phyloP scores from a whole-genome alignment of 371 early-diverging fungal genomes.

The Cokeromyces recurvatus region DNA sequence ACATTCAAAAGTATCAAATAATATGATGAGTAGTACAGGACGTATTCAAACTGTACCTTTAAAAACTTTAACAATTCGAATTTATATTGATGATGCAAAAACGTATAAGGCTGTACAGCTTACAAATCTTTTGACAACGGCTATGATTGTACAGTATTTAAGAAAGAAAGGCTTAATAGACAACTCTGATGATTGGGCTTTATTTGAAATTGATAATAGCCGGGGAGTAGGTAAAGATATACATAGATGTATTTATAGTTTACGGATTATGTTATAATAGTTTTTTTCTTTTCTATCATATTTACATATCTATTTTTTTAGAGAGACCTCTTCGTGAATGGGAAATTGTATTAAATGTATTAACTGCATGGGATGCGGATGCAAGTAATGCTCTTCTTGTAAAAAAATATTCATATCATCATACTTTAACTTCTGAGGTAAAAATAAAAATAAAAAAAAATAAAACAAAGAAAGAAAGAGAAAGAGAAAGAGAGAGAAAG shows the following conservation, averaged over 20 bases:
- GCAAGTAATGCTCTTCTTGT: constrained; percentile 70
- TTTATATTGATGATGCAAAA: constrained; percentile 77
- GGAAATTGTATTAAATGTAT: constrained; percentile 79
- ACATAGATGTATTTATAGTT: too few species aligned
- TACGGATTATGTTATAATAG: too few species aligned
- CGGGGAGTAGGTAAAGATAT: constrained; percentile 59
- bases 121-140: constrained; percentile 68
- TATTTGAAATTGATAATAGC: constrained; percentile 86
- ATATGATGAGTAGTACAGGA: constrained; percentile 13
- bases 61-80: constrained; percentile 69
- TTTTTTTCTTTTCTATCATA: background rate
- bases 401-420: constrained; percentile 61
- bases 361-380: constrained; percentile 76
- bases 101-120: constrained; percentile 73
- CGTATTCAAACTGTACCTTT: constrained; percentile 27
- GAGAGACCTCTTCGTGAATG: constrained; percentile 89
- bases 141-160: constrained; percentile 67
- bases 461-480: background rate
- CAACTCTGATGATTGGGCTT: constrained; percentile 70
- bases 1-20: constrained; percentile 1
- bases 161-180: constrained; percentile 55
- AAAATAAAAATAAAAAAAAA: background rate
- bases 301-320: constrained; percentile 12
- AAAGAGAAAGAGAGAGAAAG: too few species aligned
- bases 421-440: constrained; percentile 46